phyloP scores from a whole-genome alignment of 2,329 filamentous ascomycete species.

The Phialophora chinensis region DNA sequence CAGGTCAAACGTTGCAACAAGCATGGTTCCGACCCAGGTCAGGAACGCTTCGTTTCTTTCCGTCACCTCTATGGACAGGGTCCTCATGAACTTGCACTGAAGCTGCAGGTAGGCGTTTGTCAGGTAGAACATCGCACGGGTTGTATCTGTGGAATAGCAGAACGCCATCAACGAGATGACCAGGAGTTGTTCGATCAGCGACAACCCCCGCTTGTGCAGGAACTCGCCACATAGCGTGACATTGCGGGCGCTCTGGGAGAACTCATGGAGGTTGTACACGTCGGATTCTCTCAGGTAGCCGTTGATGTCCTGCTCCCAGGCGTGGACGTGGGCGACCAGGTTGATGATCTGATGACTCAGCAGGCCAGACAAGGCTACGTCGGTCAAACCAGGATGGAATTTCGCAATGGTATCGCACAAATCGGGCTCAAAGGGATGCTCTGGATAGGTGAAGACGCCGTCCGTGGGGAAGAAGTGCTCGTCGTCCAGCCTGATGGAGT shows the following conservation, averaged over 20 bases:
- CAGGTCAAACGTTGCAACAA: conserved; percentile 24
- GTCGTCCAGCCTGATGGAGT: conserved; percentile 10
- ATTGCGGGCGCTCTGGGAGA: conserved; percentile 22
- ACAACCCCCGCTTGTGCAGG: conserved; percentile 20
- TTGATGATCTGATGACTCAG: conserved; percentile 30
- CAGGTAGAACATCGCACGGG: conserved; percentile 25
- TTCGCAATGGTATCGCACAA: conserved; percentile 24
- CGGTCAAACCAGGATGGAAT: conserved; percentile 20
- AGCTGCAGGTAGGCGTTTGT: conserved; percentile 27
- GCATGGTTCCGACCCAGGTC: conserved; percentile 23
- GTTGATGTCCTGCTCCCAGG: conserved; percentile 22
- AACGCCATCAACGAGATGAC: conserved; percentile 23
- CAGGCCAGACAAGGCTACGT: conserved; percentile 25
- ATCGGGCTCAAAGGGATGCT: conserved; percentile 28
- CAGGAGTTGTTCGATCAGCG: conserved; percentile 26
- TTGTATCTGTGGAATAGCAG: conserved; percentile 27
- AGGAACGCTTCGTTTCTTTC: conserved; percentile 23
- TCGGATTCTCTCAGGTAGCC: conserved; percentile 22
- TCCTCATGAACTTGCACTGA: conserved; percentile 23
- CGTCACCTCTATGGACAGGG: conserved; percentile 19
- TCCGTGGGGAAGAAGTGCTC: conserved; percentile 22
- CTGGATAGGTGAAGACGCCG: conserved; percentile 25
- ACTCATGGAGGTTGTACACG: conserved; percentile 14
- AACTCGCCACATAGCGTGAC: conserved; percentile 29
- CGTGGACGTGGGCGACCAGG: conserved; percentile 22